Conservation (phyloP, 2,329 filamentous ascomycete genomes). For the Aspergillus uvarum region DNA sequence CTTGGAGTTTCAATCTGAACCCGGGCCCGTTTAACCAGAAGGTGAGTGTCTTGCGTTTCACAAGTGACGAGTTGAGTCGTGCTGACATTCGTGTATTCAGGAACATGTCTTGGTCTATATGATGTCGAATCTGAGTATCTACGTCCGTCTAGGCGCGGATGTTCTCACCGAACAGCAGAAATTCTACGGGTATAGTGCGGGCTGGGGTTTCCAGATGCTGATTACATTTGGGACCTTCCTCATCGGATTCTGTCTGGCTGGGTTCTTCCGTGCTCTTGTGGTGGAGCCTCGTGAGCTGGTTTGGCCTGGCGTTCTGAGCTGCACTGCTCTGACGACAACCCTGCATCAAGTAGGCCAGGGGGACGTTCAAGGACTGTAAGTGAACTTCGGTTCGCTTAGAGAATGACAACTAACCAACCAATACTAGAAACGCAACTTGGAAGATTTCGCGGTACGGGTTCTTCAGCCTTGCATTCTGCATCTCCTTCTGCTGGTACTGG, state of each 20-base stretch:
- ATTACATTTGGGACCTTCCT: constrained; percentile 66
- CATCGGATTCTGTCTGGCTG: constrained; percentile 60
- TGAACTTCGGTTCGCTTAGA: constrained; percentile 15
- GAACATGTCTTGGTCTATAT: constrained; percentile 29
- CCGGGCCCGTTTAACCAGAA: constrained; percentile 34
- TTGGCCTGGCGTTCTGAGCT: constrained; percentile 52
- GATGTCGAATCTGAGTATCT: constrained; percentile 32
- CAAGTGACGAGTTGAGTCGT: neutral
- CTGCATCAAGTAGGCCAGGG: constrained; percentile 61
- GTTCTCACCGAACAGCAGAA: constrained; percentile 30
- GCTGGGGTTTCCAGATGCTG: constrained; percentile 30
- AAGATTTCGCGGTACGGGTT: constrained; percentile 35
- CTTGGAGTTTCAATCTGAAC: constrained; percentile 24
- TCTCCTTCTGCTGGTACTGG: constrained; percentile 31
- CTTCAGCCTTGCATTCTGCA: constrained; percentile 20
- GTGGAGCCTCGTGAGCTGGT: constrained; percentile 59
- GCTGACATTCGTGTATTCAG: constrained; percentile 7
- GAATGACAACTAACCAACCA: neutral
- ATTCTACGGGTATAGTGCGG: constrained; percentile 27
- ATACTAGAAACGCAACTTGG: constrained; percentile 39
- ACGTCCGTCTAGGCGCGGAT: constrained; percentile 28
- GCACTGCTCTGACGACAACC: constrained; percentile 66
- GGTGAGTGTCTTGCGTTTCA: constrained; percentile 9
- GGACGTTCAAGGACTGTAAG: constrained; percentile 41
- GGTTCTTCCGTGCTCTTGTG: constrained; percentile 62